These are phyloP conservation scores for Xylaria telfairii DNA, from an alignment of 495 filamentous ascomycete species.

Conservation along the genomic window DNA sequence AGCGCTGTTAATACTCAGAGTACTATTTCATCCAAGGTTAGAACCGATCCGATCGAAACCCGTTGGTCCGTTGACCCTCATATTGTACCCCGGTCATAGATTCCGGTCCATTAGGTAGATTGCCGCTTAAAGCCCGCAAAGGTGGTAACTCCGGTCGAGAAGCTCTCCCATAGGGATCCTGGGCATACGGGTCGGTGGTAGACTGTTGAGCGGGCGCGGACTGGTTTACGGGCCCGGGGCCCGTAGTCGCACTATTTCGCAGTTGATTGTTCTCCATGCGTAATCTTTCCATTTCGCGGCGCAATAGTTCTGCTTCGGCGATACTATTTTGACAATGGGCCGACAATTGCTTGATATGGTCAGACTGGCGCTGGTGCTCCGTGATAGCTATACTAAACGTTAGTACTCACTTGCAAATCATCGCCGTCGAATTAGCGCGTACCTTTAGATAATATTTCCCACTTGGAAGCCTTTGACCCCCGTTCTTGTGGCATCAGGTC, in stretches of 20 bases:
- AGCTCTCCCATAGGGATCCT: conserved; percentile 40
- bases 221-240: conserved; percentile 26
- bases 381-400: conserved; percentile 51
- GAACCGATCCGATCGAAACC: conserved; percentile 43
- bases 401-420: background rate
- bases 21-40: conserved; percentile 10
- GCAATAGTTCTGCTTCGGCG: conserved; percentile 53
- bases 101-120: conserved; percentile 43
- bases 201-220: conserved; percentile 38
- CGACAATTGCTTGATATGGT: conserved; percentile 45
- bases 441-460: conserved; percentile 98
- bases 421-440: conserved; percentile 25
- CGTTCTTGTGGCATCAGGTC: conserved; percentile 82
- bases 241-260: conserved; percentile 36
- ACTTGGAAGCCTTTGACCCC: conserved; percentile 95
- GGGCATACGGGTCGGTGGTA: conserved; percentile 37
- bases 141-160: conserved; percentile 55
- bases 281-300: conserved; percentile 55
- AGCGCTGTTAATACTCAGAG: conserved; percentile 8
- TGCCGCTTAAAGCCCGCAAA: conserved; percentile 45
- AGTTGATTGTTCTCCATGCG: conserved; percentile 64
- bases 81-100: conserved; percentile 64
- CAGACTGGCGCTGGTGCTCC: conserved; percentile 57
- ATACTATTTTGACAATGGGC: conserved; percentile 42
- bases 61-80: conserved; percentile 48